Evolutionary conservation across 441 rosid genomes (phyloP).

Genomic region (Geranium incanum): DNA sequence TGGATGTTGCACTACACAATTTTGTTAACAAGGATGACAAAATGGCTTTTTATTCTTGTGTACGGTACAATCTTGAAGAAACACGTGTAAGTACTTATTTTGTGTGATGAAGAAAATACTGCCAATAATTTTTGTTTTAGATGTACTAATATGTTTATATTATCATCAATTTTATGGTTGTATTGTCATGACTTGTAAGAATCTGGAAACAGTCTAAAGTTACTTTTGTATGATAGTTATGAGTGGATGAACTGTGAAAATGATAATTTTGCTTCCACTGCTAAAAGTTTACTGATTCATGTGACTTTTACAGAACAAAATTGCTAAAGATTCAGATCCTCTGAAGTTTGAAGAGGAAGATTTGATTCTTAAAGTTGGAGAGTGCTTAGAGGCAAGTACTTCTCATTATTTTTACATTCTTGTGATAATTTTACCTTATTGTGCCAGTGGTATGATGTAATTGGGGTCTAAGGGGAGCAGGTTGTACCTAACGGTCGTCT

Average conservation of each 20-base stretch:
- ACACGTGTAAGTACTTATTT: slow-evolving; percentile 60
- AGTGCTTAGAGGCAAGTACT: slow-evolving; percentile 81
- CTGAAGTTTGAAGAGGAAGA: slow-evolving; percentile 64
- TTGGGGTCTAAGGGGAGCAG: not conserved
- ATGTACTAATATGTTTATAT: not conserved
- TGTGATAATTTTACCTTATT: not conserved
- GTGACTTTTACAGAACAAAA: slow-evolving; percentile 51
- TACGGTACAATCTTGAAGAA: slow-evolving; percentile 85
- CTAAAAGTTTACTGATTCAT: slow-evolving; percentile 20
- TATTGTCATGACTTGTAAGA: not conserved
- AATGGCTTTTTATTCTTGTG: slow-evolving; percentile 78
- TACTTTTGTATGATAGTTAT: not conserved
- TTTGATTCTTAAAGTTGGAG: slow-evolving; percentile 83
- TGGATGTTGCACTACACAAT: slow-evolving; percentile 77
- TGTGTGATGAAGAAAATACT: not conserved
- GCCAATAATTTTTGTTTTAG: slow-evolving; percentile 7
- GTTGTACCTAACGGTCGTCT: not conserved
- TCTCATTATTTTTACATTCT: slow-evolving; percentile 1
- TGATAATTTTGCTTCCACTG: slow-evolving; percentile 13
- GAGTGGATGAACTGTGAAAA: not conserved
- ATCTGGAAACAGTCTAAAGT: not conserved
- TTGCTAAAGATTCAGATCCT: slow-evolving; percentile 67
- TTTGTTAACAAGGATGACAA: slow-evolving; percentile 96
- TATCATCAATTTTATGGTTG: not conserved
- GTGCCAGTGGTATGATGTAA: not conserved